A percentile compares a stretch with the other conserved stretches of the same genome.
phyloP scores from a whole-genome alignment of 495 filamentous ascomycete genomes.

The Rhizodiscina lignyota region DNA sequence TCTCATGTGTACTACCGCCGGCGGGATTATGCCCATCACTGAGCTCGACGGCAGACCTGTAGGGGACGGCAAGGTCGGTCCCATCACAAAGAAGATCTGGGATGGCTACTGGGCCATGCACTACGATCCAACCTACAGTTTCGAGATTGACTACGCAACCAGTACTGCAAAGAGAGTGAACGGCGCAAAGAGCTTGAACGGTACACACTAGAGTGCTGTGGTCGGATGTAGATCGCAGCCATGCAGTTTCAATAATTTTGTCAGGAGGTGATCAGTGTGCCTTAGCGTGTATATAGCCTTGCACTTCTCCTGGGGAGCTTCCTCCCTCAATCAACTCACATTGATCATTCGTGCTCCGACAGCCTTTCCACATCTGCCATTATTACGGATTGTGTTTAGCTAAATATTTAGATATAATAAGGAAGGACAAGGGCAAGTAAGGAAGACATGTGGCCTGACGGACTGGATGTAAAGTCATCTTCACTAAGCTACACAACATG shows the following conservation, averaged over 20 bases:
- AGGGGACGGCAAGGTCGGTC: slow-evolving; percentile 20
- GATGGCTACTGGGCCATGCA: slow-evolving; percentile 26
- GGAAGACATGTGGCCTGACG: too few relatives aligned
- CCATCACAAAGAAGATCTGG: slow-evolving; percentile 25
- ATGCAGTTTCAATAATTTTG: background rate
- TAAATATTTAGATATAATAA: too few relatives aligned
- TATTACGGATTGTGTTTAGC: too few relatives aligned
- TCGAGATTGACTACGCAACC: slow-evolving; percentile 7
- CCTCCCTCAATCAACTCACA: background rate
- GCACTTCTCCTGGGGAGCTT: too few relatives aligned
- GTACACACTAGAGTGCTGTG: too few relatives aligned
- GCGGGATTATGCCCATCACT: slow-evolving; percentile 26
- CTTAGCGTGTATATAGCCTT: too few relatives aligned
- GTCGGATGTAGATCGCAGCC: background rate
- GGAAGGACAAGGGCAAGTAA: too few relatives aligned
- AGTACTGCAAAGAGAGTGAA: too few relatives aligned
- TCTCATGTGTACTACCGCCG: slow-evolving; percentile 25
- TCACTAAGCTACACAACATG: too few relatives aligned
- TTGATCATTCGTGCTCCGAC: background rate
- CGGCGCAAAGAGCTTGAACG: too few relatives aligned
- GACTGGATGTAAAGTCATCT: too few relatives aligned
- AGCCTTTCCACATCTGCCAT: too few relatives aligned
- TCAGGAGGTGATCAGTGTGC: background rate
- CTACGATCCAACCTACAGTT: slow-evolving; percentile 20
- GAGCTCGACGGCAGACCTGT: slow-evolving; percentile 20